Conservation (phyloP, 2,329 filamentous ascomycete genomes). For the Epichloe typhina region DNA sequence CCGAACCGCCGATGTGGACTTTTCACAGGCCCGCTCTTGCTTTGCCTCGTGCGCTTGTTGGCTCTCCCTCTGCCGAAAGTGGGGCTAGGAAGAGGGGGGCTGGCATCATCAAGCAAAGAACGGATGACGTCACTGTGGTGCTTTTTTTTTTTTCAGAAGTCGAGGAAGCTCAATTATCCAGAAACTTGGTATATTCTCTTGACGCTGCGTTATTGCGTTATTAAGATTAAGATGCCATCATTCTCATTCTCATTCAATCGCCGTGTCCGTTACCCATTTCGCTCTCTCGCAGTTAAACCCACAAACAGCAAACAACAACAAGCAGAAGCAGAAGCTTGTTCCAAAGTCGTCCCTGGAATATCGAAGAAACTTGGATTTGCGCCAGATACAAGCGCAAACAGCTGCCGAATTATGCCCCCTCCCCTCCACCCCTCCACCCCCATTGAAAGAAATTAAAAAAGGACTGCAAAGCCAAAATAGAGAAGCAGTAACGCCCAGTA, state of each 20-base stretch:
- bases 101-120: no score
- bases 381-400: neutral
- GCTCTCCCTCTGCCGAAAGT: no score
- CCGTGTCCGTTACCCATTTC: conserved; percentile 1
- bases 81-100: neutral
- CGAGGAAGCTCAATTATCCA: no score
- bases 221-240: conserved; percentile 1
- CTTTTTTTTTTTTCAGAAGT: no score
- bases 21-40: neutral
- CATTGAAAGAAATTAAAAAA: no score
- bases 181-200: neutral
- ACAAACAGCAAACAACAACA: neutral
- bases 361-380: neutral
- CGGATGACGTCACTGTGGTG: no score
- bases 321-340: neutral
- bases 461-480: neutral
- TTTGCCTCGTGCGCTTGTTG: no score
- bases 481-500: neutral
- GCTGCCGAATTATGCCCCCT: no score
- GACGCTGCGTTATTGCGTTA: neutral
- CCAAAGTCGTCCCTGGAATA: neutral
- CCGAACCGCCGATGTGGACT: conserved; percentile 17
- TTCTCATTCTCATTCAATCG: conserved; percentile 4
- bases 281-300: neutral
- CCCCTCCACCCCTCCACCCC: no score